A percentile compares a stretch with the other conserved stretches of the same genome.
phyloP scores from a whole-genome alignment of 148 eudicot species.

The Nepenthes mirabilis region DNA sequence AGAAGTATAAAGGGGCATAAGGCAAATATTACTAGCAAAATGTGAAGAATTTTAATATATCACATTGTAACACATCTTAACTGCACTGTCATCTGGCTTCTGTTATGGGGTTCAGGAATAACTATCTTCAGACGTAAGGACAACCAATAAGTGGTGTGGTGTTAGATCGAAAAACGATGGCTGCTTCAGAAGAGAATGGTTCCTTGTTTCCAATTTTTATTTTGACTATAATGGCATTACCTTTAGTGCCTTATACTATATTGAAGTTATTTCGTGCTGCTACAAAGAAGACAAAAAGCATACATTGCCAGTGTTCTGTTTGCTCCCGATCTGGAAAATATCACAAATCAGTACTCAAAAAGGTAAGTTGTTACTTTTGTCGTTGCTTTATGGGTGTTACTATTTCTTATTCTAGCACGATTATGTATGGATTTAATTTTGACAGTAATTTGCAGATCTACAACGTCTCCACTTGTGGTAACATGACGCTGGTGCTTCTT shows the following conservation, averaged over 20 bases:
- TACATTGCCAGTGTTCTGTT: constrained; percentile 67
- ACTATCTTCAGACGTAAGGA: constrained; percentile 12
- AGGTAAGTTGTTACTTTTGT: constrained; percentile 27
- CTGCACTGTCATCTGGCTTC: neutral
- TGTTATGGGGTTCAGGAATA: neutral
- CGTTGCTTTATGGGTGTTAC: neutral
- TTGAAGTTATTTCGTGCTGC: constrained; percentile 61
- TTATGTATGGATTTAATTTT: neutral
- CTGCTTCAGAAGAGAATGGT: constrained; percentile 79
- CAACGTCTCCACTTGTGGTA: constrained; percentile 64
- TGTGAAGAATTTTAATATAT: no score
- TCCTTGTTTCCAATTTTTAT: constrained; percentile 83
- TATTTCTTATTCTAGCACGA: neutral
- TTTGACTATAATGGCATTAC: constrained; percentile 74
- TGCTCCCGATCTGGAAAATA: constrained; percentile 84
- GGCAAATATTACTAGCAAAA: no score
- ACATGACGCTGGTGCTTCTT: constrained; percentile 71
- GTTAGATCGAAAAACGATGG: constrained; percentile 34
- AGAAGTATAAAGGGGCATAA: no score
- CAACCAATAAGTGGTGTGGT: constrained; percentile 13
- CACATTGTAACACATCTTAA: no score
- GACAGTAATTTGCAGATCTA: constrained; percentile 39
- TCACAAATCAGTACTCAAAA: constrained; percentile 53
- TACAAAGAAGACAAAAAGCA: constrained; percentile 53
- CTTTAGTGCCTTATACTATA: constrained; percentile 88